Base-by-base conservation (phyloP, 305 asterid genomes). In the Fraxinus albicans region DNA sequence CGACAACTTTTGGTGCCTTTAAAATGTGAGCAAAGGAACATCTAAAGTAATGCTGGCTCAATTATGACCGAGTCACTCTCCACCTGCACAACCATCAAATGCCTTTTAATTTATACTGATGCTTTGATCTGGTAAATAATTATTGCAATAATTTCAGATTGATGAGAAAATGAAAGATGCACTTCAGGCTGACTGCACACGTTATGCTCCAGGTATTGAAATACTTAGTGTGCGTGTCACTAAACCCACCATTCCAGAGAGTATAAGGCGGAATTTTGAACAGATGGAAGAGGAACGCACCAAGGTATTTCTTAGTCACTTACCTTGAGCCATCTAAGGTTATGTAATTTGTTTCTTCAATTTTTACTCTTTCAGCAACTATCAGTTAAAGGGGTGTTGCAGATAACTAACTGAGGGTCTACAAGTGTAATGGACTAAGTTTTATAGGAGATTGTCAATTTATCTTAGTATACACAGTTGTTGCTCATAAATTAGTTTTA, bases 201-300 rank as follows among this genome's bases (percentile, higher is more conserved):
- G 94, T 38, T 97, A 97, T 89, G 99, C 99, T 27, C 98, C 99
- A 31, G 99, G 99, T 77, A 94, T 97, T 85, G 98, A 97, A 90
- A 95, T 97, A 81, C 86, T 97, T 78, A 95, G 98, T 69, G 98
- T 97, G 44, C 99, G 99, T 83, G 97, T 97, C 83, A 97, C 99
- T 44, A 97, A 97, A 82, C 99, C 99, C 80, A 82, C 84, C 27
- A 97, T 97, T 83, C 99, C 99, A 73, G 95, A 94, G 3, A 94
- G 94, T 44, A 92, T 97, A 88, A 89, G 96, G 84, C 89, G 92
- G 79, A 97, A 95, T 85, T 97, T 97, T 80, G 93, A 87, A 89
- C 92, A 93, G 85, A 97, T 95, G 99, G 99, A 97, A 90, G 97
- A 95, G 87, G 98, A 97, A 91, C 97, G 99, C 76, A 97, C 99